These are phyloP conservation scores for Trametes meyenii DNA, from an alignment of 768 basidiomycete genomes.

Conservation along the genomic window DNA sequence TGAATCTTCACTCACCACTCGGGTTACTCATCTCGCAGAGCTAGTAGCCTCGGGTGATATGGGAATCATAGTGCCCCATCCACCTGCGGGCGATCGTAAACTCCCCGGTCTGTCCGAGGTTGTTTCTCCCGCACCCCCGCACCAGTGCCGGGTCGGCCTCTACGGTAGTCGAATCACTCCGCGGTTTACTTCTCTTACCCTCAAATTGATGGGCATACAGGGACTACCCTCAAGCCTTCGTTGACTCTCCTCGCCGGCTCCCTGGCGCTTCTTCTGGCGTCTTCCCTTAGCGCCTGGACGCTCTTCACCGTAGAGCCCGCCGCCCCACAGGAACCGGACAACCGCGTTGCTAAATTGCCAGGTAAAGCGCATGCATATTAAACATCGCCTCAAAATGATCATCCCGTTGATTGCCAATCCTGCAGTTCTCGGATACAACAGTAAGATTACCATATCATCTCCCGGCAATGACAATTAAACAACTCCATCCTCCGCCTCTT, in stretches of 20 bases:
- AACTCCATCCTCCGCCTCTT: slow-evolving; percentile 3
- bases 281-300: slow-evolving; percentile 11
- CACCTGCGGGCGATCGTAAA: too few species aligned
- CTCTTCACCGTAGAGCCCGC: background rate
- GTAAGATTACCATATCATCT: slow-evolving; percentile 37
- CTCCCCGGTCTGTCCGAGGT: too few species aligned
- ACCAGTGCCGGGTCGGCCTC: too few species aligned
- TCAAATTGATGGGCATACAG: background rate
- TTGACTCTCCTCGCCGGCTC: slow-evolving; percentile 10
- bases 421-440: slow-evolving; percentile 65
- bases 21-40: too few species aligned
- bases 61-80: too few species aligned
- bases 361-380: slow-evolving; percentile 28
- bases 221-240: background rate
- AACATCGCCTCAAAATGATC: background rate
- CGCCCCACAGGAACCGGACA: slow-evolving; percentile 18
- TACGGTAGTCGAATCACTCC: too few species aligned
- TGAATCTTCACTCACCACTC: too few species aligned
- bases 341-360: slow-evolving; percentile 40
- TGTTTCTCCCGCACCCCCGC: too few species aligned
- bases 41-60: too few species aligned
- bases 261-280: slow-evolving; percentile 12
- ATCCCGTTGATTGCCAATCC: background rate
- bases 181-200: background rate
- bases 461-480: background rate